These are phyloP conservation scores for Metschnikowia peoriensis DNA, from an alignment of 805 yeast genomes.

Conservation along the genomic window DNA sequence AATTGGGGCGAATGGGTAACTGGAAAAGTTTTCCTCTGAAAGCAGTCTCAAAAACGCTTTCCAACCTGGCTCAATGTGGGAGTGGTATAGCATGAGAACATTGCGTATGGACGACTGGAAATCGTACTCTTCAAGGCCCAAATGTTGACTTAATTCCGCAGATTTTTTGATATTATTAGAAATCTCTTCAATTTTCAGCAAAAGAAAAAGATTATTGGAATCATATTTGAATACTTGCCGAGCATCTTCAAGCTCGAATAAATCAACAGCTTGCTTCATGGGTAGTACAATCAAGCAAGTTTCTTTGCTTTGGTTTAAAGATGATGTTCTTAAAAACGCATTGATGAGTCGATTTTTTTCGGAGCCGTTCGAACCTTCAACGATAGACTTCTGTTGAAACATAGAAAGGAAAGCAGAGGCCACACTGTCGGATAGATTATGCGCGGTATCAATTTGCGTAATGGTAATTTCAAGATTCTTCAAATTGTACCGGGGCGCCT, in stretches of 20 bases:
- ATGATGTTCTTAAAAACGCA: neutral
- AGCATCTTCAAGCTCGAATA: slow-evolving; percentile 1
- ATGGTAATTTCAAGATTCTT: neutral
- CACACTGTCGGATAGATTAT: neutral
- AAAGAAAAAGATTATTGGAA: neutral
- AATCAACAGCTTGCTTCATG: slow-evolving; percentile 12
- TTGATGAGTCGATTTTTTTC: neutral
- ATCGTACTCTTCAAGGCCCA: slow-evolving; percentile 17
- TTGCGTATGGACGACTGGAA: slow-evolving; percentile 17
- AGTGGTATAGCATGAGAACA: slow-evolving; percentile 20
- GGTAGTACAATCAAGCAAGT: slow-evolving; percentile 14
- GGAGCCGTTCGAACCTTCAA: neutral
- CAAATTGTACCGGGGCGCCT: neutral
- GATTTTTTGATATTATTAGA: slow-evolving; percentile 10
- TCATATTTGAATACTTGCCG: slow-evolving; percentile 5
- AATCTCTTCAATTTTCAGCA: slow-evolving; percentile 6
- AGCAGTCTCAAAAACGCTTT: slow-evolving; percentile 9
- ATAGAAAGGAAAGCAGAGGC: slow-evolving; percentile 1
- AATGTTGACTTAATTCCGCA: slow-evolving; percentile 14
- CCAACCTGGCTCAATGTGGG: slow-evolving; percentile 23
- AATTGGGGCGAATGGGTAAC: slow-evolving; percentile 14
- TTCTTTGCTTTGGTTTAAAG: neutral
- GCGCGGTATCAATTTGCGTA: neutral
- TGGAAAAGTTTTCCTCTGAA: neutral
- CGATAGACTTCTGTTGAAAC: neutral